Conservation (phyloP, 2,329 filamentous ascomycete species). For the Huntiella moniliformis region DNA sequence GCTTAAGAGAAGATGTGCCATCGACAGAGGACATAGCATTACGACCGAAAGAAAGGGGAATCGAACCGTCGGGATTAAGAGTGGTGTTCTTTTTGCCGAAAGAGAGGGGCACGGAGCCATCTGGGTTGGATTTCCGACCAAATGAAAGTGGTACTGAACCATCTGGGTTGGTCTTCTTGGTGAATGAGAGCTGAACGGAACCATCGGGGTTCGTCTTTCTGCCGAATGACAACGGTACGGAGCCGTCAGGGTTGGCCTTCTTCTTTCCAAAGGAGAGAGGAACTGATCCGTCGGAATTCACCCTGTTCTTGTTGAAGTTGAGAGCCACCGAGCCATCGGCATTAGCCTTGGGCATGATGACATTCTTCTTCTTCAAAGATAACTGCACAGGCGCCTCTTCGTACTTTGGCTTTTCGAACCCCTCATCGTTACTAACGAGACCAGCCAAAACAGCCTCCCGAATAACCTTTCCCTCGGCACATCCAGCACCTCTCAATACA, state of each 20-base stretch:
- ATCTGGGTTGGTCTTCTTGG: slow-evolving; percentile 24
- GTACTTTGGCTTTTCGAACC: slow-evolving; percentile 54
- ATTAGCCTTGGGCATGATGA: neutral
- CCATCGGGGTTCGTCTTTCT: slow-evolving; percentile 35
- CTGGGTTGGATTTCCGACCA: slow-evolving; percentile 21
- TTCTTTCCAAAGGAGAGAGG: slow-evolving; percentile 35
- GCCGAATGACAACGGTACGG: slow-evolving; percentile 27
- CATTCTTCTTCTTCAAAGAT: slow-evolving; percentile 21
- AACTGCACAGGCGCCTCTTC: slow-evolving; percentile 35
- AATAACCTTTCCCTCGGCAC: slow-evolving; percentile 32
- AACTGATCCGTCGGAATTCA: slow-evolving; percentile 19
- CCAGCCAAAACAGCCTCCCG: slow-evolving; percentile 76
- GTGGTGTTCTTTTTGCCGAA: slow-evolving; percentile 18
- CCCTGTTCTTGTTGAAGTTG: slow-evolving; percentile 26
- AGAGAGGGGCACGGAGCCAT: slow-evolving; percentile 31
- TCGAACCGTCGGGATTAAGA: neutral
- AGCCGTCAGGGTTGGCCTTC: slow-evolving; percentile 26
- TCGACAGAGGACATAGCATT: slow-evolving; percentile 16
- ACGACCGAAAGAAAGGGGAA: slow-evolving; percentile 15
- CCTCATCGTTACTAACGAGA: slow-evolving; percentile 42
- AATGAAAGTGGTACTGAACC: slow-evolving; percentile 12
- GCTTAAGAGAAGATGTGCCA: slow-evolving; percentile 2
- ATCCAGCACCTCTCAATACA: slow-evolving; percentile 42
- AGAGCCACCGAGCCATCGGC: slow-evolving; percentile 16
- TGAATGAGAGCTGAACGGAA: slow-evolving; percentile 25